Conservation (phyloP, 2,329 filamentous ascomycete genomes). For the Claviceps sorghi region DNA sequence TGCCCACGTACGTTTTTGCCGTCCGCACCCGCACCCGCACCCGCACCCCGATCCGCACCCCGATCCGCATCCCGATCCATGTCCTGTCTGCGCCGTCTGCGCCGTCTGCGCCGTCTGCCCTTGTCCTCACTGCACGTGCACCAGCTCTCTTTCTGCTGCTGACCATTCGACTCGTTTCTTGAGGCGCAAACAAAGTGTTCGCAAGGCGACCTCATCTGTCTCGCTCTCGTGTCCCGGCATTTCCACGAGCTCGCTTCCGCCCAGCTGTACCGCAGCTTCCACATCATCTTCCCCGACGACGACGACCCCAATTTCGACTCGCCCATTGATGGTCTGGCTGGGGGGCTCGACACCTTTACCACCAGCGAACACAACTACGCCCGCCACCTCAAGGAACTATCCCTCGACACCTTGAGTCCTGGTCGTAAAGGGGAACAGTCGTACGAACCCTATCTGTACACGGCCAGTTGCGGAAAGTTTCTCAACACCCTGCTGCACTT, state of each 20-base stretch:
- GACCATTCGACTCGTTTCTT: too few species aligned
- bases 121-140: too few species aligned
- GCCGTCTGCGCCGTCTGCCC: too few species aligned
- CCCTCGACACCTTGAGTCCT: conserved; percentile 38
- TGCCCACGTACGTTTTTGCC: conserved; percentile 24
- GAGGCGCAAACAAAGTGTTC: conserved; percentile 25
- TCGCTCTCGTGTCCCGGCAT: conserved; percentile 42
- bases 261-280: conserved; percentile 44
- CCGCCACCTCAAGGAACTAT: conserved; percentile 39
- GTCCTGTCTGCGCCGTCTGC: not conserved
- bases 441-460: conserved; percentile 40
- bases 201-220: conserved; percentile 37
- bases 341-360: conserved; percentile 45
- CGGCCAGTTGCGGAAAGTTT: conserved; percentile 45
- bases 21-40: too few species aligned
- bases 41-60: too few species aligned
- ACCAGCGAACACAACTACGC: conserved; percentile 52
- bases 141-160: too few species aligned
- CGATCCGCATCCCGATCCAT: too few species aligned
- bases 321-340: conserved; percentile 41
- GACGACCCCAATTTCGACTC: conserved; percentile 37
- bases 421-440: conserved; percentile 38
- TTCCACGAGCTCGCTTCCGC: conserved; percentile 44
- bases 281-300: conserved; percentile 47
- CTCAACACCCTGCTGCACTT: conserved; percentile 46